These are phyloP conservation scores for Clonostachys rosea DNA, from an alignment of 2,329 filamentous ascomycete species.

Conservation along the genomic window DNA sequence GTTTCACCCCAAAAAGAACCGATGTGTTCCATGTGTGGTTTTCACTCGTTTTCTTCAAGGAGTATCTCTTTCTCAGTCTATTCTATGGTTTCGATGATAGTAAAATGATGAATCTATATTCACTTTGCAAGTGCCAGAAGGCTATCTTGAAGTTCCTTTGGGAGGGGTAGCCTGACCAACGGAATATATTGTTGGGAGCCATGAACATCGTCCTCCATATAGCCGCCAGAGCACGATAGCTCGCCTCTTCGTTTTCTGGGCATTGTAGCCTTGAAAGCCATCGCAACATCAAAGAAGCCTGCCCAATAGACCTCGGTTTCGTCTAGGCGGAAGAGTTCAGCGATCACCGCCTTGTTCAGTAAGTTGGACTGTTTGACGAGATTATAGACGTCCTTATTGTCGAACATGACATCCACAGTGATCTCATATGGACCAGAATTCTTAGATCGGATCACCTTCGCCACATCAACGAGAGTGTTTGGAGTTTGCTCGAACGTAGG, in stretches of 20 bases:
- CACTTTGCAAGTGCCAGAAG: no score
- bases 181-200: constrained; percentile 18
- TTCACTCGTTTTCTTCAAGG: no score
- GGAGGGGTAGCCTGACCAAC: constrained; percentile 5
- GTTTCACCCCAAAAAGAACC: no score
- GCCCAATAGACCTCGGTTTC: constrained; percentile 20
- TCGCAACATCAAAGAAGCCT: constrained; percentile 37
- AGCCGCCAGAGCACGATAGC: constrained; percentile 12
- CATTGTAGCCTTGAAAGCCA: constrained; percentile 41
- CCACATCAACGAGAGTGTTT: constrained; percentile 18
- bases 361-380: constrained; percentile 24
- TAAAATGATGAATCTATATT: no score
- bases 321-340: no score
- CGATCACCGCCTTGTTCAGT: constrained; percentile 9
- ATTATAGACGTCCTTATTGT: constrained; percentile 19
- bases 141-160: neutral
- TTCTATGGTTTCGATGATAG: no score
- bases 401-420: constrained; percentile 44
- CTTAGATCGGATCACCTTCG: constrained; percentile 36
- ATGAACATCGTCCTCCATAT: constrained; percentile 22
- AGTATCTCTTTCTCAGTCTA: no score
- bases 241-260: constrained; percentile 7
- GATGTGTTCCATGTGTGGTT: no score
- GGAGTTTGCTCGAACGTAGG: constrained; percentile 13
- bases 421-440: constrained; percentile 44